These are phyloP conservation scores for Ophiognomonia clavigignenti-juglandacearum DNA, from an alignment of 2,329 filamentous ascomycete species.

Conservation along the genomic window DNA sequence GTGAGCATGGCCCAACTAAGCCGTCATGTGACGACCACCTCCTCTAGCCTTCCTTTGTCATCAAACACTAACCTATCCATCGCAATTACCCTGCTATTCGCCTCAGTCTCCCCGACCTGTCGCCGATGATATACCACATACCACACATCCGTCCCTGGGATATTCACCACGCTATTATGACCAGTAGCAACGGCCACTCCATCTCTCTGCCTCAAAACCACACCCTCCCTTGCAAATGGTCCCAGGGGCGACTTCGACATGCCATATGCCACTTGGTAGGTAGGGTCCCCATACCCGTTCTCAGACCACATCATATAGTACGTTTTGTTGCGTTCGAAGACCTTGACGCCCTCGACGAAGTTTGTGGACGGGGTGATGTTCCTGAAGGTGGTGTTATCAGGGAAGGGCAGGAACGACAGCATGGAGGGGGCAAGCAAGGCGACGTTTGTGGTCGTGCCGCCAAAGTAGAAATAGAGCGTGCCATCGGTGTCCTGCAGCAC, in stretches of 20 bases:
- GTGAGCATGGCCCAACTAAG: background rate
- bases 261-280: conserved; percentile 11
- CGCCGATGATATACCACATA: conserved; percentile 11
- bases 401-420: conserved; percentile 7
- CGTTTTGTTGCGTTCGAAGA: conserved; percentile 4
- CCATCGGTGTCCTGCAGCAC: conserved; percentile 36
- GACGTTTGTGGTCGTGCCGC: conserved; percentile 6
- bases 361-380: conserved; percentile 1
- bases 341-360: conserved; percentile 10
- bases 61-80: conserved; percentile 7
- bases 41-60: conserved; percentile 1
- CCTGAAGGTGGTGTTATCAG: conserved; percentile 1
- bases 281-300: conserved; percentile 12
- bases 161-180: conserved; percentile 11
- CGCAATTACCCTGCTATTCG: conserved; percentile 2
- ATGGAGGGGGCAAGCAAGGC: conserved; percentile 9
- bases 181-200: conserved; percentile 8
- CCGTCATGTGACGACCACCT: background rate
- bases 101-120: conserved; percentile 1
- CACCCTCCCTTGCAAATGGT: background rate
- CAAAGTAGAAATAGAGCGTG: conserved; percentile 27
- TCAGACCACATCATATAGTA: conserved; percentile 17
- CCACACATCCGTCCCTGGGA: conserved; percentile 13
- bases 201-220: conserved; percentile 4
- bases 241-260: conserved; percentile 8